A percentile compares a stretch with the other conserved stretches of the same genome.
phyloP scores from a whole-genome alignment of 169 alveolate species.

The Plasmodium relictum region DNA sequence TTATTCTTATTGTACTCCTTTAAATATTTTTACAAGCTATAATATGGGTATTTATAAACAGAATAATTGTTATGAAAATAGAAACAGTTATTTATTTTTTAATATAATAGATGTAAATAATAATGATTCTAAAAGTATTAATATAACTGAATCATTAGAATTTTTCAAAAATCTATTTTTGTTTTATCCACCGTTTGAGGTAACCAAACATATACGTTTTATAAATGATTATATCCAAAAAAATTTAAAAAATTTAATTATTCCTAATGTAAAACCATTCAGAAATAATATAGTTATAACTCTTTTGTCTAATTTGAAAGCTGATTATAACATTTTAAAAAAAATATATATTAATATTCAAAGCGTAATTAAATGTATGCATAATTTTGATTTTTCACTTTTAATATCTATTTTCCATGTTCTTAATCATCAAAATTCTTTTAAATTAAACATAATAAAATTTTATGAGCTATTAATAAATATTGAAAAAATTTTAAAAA shows the following conservation, averaged over 20 bases:
- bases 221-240: slow-evolving; percentile 52
- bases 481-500: slow-evolving; percentile 30
- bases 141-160: slow-evolving; percentile 60
- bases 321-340: slow-evolving; percentile 57
- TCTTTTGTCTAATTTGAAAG: slow-evolving; percentile 73
- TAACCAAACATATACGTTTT: slow-evolving; percentile 73
- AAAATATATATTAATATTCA: slow-evolving; percentile 39
- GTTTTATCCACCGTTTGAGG: slow-evolving; percentile 67
- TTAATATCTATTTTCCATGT: slow-evolving; percentile 59
- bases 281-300: slow-evolving; percentile 56
- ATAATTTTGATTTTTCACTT: slow-evolving; percentile 37
- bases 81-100: slow-evolving; percentile 55
- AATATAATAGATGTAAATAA: slow-evolving; percentile 65
- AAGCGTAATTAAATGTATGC: slow-evolving; percentile 54
- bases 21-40: slow-evolving; percentile 71
- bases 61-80: slow-evolving; percentile 57
- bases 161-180: slow-evolving; percentile 71
- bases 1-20: slow-evolving; percentile 72
- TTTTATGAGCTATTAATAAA: slow-evolving; percentile 51
- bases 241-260: slow-evolving; percentile 36
- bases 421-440: slow-evolving; percentile 71
- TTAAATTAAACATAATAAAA: slow-evolving; percentile 56
- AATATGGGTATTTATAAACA: slow-evolving; percentile 76
- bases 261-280: slow-evolving; percentile 72
- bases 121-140: slow-evolving; percentile 49